Evolutionary conservation across 371 early-diverging fungal species (phyloP).

Genomic region (Fennellomyces sp.): DNA sequence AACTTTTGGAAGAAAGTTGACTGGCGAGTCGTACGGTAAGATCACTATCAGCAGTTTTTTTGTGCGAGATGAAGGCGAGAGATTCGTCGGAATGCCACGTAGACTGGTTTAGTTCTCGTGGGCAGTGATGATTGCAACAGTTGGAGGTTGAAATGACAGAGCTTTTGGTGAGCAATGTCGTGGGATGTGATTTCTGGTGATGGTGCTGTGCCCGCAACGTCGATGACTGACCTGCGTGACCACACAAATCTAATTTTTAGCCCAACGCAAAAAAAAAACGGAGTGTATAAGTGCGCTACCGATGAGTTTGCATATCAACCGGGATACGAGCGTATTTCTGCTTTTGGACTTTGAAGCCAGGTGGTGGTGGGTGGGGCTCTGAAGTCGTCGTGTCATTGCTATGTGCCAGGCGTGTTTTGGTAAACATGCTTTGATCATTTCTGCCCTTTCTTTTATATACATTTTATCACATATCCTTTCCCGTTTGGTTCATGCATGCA

Average conservation of each 20-base stretch:
- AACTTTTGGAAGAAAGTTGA: not conserved
- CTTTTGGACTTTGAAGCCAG: not conserved
- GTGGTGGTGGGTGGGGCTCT: not conserved
- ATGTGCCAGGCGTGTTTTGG: not conserved
- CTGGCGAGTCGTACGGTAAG: not conserved
- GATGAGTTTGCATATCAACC: not conserved
- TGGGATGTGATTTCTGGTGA: not conserved
- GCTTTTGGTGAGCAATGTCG: not conserved
- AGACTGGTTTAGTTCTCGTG: too few species aligned
- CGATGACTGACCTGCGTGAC: not conserved
- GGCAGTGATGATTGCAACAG: not conserved
- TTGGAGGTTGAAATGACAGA: not conserved
- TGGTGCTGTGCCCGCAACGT: not conserved
- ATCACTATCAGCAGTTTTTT: not conserved
- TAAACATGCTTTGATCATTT: not conserved
- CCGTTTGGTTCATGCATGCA: conserved; percentile 1
- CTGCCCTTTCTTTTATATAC: not conserved
- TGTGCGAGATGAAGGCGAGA: too few species aligned
- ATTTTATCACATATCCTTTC: not conserved
- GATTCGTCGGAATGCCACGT: too few species aligned
- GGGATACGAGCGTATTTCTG: not conserved
- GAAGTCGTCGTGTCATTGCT: not conserved
- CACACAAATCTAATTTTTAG: too few species aligned
- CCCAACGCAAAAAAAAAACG: too few species aligned
- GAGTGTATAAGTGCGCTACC: not conserved